phyloP scores from a whole-genome alignment of 768 basidiomycete species.

The Suillus subaureus region DNA sequence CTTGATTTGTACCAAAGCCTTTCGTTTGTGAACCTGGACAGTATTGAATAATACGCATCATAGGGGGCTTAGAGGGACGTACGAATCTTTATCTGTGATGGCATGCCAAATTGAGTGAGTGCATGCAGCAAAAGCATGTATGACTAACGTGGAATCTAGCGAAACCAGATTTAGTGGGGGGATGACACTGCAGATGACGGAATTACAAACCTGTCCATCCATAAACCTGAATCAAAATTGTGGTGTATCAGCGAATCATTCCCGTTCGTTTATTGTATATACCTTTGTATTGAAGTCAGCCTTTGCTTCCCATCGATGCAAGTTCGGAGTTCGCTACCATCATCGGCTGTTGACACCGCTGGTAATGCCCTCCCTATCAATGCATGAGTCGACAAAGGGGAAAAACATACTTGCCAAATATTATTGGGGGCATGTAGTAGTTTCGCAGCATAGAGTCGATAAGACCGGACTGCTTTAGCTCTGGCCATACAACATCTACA shows the following conservation, averaged over 20 bases:
- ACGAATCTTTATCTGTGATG: constrained; percentile 44
- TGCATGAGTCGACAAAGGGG: constrained; percentile 6
- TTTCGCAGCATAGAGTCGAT: constrained; percentile 68
- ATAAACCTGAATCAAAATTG: constrained; percentile 45
- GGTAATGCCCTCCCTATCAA: background rate
- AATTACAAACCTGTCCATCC: constrained; percentile 51
- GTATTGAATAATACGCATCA: background rate
- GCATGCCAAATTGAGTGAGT: constrained; percentile 12
- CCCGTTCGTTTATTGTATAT: background rate
- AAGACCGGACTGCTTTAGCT: constrained; percentile 57
- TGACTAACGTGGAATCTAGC: constrained; percentile 47
- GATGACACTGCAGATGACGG: background rate
- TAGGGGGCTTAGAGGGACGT: constrained; percentile 15
- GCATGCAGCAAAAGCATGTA: background rate
- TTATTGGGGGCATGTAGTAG: constrained; percentile 67
- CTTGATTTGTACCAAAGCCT: constrained; percentile 41
- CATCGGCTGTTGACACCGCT: constrained; percentile 43
- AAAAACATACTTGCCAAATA: constrained; percentile 50
- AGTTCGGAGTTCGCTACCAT: constrained; percentile 47
- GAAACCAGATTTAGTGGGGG: constrained; percentile 10
- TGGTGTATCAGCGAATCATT: background rate
- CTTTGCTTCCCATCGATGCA: constrained; percentile 80
- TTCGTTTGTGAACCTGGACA: constrained; percentile 32
- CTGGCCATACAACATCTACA: constrained; percentile 66
- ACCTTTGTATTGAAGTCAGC: constrained; percentile 67